Evolutionary conservation across 805 yeast genomes (phyloP).

Genomic region (Candida vaughaniae): DNA sequence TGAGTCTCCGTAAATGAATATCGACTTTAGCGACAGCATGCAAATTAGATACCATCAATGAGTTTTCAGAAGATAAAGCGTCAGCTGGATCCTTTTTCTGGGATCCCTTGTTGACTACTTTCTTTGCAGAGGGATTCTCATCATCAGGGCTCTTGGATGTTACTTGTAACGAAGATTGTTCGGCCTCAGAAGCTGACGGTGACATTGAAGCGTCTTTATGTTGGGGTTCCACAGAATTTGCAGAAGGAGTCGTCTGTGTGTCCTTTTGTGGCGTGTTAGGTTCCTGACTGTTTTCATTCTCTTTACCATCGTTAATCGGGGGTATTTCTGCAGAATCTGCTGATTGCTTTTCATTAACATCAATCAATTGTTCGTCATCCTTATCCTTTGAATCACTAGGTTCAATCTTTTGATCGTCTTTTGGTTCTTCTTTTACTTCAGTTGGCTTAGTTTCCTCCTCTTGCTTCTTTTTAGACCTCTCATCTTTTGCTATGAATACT

Average conservation of each 20-base stretch:
- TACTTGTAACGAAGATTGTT: background rate
- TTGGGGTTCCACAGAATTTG: background rate
- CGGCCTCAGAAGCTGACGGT: background rate
- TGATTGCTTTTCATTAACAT: background rate
- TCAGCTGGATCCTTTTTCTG: conserved; percentile 25
- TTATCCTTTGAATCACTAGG: conserved; percentile 13
- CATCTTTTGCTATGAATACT: conserved; percentile 83
- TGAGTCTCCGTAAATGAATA: conserved; percentile 61
- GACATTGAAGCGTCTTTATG: background rate
- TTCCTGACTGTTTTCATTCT: background rate
- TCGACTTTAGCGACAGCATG: conserved; percentile 80
- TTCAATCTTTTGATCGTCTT: conserved; percentile 16
- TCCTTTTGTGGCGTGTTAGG: background rate
- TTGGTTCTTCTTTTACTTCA: conserved; percentile 22
- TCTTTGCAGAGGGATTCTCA: background rate
- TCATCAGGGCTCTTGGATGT: background rate
- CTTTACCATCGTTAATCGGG: background rate
- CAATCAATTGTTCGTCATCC: conserved; percentile 5
- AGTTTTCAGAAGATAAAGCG: conserved; percentile 62
- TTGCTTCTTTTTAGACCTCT: conserved; percentile 38
- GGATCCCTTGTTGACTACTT: background rate
- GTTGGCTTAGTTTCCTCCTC: conserved; percentile 7
- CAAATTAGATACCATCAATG: conserved; percentile 80
- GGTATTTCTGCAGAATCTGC: background rate
- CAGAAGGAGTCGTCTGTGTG: background rate